These are phyloP conservation scores for Daldinia eschscholtzii DNA, from an alignment of 2,329 filamentous ascomycete species.

Conservation along the genomic window DNA sequence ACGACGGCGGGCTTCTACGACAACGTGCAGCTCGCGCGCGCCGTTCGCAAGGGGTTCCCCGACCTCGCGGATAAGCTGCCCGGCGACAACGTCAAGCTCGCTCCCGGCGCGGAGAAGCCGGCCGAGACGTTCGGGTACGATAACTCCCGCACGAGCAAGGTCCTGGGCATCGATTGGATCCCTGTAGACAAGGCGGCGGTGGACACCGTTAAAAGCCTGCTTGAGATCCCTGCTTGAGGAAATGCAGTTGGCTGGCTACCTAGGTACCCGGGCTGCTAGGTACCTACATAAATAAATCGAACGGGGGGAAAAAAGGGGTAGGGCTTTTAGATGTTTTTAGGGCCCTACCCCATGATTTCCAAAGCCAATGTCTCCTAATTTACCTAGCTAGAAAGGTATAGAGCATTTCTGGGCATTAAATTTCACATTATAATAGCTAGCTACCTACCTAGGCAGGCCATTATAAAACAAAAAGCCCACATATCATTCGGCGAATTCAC, in stretches of 20 bases:
- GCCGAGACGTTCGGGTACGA: conserved; percentile 65
- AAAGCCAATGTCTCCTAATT: not conserved
- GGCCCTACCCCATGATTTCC: not conserved
- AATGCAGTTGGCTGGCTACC: not conserved
- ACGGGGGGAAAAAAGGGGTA: conserved; percentile 2
- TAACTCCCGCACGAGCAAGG: conserved; percentile 68
- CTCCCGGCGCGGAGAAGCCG: conserved; percentile 59
- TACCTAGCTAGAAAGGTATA: not conserved
- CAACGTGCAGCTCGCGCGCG: conserved; percentile 60
- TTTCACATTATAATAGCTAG: not conserved
- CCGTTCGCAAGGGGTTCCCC: conserved; percentile 63
- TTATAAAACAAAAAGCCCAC: not conserved
- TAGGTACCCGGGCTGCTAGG: not conserved
- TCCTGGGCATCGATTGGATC: conserved; percentile 73
- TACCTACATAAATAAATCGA: not conserved
- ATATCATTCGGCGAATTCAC: not conserved
- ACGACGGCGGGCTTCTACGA: conserved; percentile 61
- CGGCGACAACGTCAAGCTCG: conserved; percentile 49
- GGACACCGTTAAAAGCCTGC: conserved; percentile 74
- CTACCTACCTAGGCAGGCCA: too few species aligned
- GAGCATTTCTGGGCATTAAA: not conserved
- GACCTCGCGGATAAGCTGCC: conserved; percentile 64
- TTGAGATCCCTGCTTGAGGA: conserved; percentile 56
- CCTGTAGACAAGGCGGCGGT: conserved; percentile 71
- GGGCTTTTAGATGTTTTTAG: not conserved